Evolutionary conservation across 306 rosid species (phyloP).

Genomic region (Corylus americana): DNA sequence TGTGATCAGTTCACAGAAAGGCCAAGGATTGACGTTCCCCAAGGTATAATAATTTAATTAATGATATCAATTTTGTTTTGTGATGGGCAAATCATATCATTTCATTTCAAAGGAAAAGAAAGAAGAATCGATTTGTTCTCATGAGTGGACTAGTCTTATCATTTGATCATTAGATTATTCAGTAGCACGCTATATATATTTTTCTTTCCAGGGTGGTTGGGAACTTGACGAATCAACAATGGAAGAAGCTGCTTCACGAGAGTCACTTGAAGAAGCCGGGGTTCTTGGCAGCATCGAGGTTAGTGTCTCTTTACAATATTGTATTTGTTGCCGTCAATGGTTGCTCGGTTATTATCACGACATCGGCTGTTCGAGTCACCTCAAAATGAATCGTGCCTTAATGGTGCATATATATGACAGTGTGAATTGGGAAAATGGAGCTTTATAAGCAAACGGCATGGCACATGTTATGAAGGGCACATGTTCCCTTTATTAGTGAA

Average conservation of each 20-base stretch:
- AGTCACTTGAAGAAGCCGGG: constrained; percentile 95
- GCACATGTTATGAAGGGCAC: constrained; percentile 84
- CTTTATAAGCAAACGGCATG: constrained; percentile 83
- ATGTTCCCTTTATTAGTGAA: constrained; percentile 89
- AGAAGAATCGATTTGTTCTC: neutral
- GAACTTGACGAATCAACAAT: constrained; percentile 90
- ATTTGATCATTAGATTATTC: neutral
- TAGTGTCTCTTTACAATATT: neutral
- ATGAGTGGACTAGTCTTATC: neutral
- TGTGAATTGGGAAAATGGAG: constrained; percentile 84
- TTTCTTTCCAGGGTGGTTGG: constrained; percentile 80
- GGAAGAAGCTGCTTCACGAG: constrained; percentile 91
- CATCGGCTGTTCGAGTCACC: too few relatives aligned
- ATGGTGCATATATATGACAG: constrained; percentile 38
- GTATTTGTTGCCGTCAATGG: too few relatives aligned
- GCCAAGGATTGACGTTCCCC: constrained; percentile 77
- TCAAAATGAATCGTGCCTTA: too few relatives aligned
- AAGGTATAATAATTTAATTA: constrained; percentile 44
- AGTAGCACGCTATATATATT: neutral
- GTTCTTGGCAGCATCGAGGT: constrained; percentile 83
- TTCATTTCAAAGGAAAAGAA: neutral
- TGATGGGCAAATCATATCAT: neutral
- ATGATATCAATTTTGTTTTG: neutral
- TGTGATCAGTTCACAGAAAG: constrained; percentile 88
- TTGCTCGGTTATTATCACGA: too few relatives aligned